Evolutionary conservation across 2,329 filamentous ascomycete genomes (phyloP), one percentile per base, ranked within the genome.

Genomic region (Talaromyces marneffei): DNA sequence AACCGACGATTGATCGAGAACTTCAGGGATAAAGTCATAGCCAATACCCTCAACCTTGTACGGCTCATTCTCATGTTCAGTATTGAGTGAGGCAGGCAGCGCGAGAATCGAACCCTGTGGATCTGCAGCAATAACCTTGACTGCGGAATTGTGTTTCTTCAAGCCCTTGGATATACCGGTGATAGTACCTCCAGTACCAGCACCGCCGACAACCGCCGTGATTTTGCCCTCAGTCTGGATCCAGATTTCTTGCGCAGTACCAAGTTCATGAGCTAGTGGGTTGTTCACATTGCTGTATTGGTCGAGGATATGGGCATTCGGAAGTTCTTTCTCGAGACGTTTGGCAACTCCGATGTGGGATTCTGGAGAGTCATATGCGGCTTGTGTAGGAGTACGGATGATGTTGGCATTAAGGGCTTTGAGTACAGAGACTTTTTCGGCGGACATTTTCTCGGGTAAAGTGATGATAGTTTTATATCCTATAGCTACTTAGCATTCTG

Each of bases 1-100:
- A 31, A 99, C 90, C 4, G 84, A 75, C 29, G 87, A 77, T 71
- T 88, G 91, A 66, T 94, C 87, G 60, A 99, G 81, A 4, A 99
- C 95, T 25, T 97, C 91, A 6, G 95, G 94, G 63, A 99, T 89
- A 75, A 99, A 99, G 75, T 99, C 94, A 75, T 99, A 99, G 20
- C 94, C 94, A 70, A 99, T 99, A 46, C 94, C 94, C 79, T 99
- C 94, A 0, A 99, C 94, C 80, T 99, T 97, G 81, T 99, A 99
- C 1, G 87, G 82, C 75, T 91, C 87, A 71, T 97, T 93, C 63
- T 85, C 83, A 72, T 87, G 85, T 65, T 90, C 88, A 53, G 90
- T 81, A 75, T 99, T 99, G 67, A 99, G 79, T 5, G 76, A 70
- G 66, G 89, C 85, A 1, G 94, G 94, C 33, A 96, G 71, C 9